These are phyloP conservation scores for Elsinoe perseae DNA, from an alignment of 2,329 filamentous ascomycete genomes.

Conservation along the genomic window DNA sequence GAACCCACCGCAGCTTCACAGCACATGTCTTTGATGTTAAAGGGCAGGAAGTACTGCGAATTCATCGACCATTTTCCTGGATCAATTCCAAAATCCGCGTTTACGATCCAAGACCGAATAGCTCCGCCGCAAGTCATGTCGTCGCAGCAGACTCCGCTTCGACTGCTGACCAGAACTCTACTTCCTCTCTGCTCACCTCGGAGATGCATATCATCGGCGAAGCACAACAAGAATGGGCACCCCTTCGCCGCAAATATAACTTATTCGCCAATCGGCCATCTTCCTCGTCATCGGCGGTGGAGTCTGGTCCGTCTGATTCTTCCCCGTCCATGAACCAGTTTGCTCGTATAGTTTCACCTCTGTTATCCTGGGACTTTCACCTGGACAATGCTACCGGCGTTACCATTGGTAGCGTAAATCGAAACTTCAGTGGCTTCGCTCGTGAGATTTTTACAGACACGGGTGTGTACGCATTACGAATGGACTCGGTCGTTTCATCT, in stretches of 20 bases:
- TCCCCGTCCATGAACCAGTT: conserved; percentile 47
- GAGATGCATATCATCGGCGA: conserved; percentile 58
- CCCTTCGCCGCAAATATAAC: conserved; percentile 55
- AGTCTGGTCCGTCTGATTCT: conserved; percentile 40
- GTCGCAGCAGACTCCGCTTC: conserved; percentile 37
- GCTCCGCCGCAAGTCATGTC: not conserved
- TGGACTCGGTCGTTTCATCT: conserved; percentile 43
- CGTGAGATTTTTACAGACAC: conserved; percentile 60
- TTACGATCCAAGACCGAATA: conserved; percentile 40
- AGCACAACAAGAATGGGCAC: conserved; percentile 57
- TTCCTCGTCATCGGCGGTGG: conserved; percentile 39
- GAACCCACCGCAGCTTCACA: conserved; percentile 56
- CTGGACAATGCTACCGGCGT: conserved; percentile 44
- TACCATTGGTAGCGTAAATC: conserved; percentile 54
- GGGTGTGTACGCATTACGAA: conserved; percentile 55
- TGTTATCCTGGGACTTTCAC: conserved; percentile 58
- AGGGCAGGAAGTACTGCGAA: conserved; percentile 53
- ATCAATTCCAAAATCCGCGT: conserved; percentile 53
- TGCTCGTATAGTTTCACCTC: conserved; percentile 54
- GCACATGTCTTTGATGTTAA: conserved; percentile 57
- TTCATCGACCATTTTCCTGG: conserved; percentile 57
- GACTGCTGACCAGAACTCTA: conserved; percentile 31
- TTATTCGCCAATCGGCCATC: conserved; percentile 50
- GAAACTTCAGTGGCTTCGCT: conserved; percentile 55
- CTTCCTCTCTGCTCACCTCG: conserved; percentile 44